Evolutionary conservation across 192 early-diverging fungal genomes (phyloP), one percentile per base, ranked within the genome.

Genomic region (Polychytrium aggregatum): DNA sequence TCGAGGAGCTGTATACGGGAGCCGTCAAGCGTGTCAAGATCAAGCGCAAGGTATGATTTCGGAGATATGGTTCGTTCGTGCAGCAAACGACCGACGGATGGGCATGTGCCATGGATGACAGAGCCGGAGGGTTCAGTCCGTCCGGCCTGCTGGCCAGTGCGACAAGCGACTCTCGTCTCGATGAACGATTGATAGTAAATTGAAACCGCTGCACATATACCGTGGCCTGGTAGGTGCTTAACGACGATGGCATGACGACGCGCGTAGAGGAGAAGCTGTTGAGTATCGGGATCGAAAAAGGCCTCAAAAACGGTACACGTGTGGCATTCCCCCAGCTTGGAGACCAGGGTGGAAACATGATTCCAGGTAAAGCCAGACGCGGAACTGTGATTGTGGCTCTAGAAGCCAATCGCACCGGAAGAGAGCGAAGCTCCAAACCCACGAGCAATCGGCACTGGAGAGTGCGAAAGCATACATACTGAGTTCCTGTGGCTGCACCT

Each of bases 1-100:
- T 78, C 33, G 76, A 78, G 43, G 68, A 78, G 44, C 42, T 78
- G 35, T 78, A 77, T 60, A 41, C 50, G 18, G 76, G 76, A 29
- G 50, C 53, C n/a, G 54, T 78, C 11, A 76, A 77, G 49, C 70
- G 68, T 41, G 48, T 78, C 18, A 62, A 71, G 46, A 46, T 78
- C 25, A 50, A 56, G 6, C 43, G 73, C 28, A 74, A 72, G 57
- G 75, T 73, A 48, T 0, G 18, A 14, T 1, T 20, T 48, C 20
- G 38, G 7, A 9, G 40, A 17, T 14, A 16, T 17, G 40, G 9
- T 13, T 50, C 16, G 30, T 37, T 30, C 2, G 34, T 25, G 18
- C n/a, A 5, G 1, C 28, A 36, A 7, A 17, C 27, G 14, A 13
- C 28, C n/a, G 21, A 9, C 38, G 34, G 33, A 13, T 48, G 21